A percentile compares a stretch with the other conserved stretches of the same genome.
Conservation (phyloP, 768 basidiomycete genomes). For the Kwoniella dejecticola region DNA sequence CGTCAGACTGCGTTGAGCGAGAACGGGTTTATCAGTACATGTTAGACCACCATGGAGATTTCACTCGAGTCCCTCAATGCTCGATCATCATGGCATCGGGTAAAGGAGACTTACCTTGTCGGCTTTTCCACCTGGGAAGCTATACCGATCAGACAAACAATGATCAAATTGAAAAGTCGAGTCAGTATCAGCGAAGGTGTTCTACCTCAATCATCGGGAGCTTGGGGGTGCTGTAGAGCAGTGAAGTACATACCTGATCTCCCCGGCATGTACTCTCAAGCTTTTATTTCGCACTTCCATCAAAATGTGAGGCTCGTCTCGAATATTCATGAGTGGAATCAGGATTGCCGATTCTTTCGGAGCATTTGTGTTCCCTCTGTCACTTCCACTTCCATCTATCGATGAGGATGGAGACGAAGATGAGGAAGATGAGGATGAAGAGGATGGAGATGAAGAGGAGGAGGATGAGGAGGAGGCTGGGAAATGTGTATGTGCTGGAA, state of each 20-base stretch:
- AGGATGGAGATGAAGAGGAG: not conserved
- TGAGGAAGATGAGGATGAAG: not conserved
- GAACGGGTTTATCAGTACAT: not conserved
- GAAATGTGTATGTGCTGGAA: conserved; percentile 29
- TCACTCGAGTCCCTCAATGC: too few relatives aligned
- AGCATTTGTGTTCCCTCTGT: not conserved
- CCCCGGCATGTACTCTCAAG: conserved; percentile 51
- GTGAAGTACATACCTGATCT: conserved; percentile 55
- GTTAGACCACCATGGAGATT: too few relatives aligned
- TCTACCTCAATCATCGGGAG: too few relatives aligned
- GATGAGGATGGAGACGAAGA: not conserved
- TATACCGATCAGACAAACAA: too few relatives aligned
- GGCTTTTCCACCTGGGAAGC: conserved; percentile 54
- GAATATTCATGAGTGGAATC: conserved; percentile 48
- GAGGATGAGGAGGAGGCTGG: not conserved
- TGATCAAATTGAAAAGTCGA: too few relatives aligned
- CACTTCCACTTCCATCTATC: too few relatives aligned
- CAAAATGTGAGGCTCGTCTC: conserved; percentile 38
- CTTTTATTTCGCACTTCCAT: conserved; percentile 43
- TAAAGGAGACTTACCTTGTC: conserved; percentile 35
- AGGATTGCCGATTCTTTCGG: conserved; percentile 47
- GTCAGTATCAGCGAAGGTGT: too few relatives aligned
- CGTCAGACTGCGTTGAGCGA: conserved; percentile 24
- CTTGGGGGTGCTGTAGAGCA: too few relatives aligned
- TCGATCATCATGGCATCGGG: too few relatives aligned